Evolutionary conservation across 2,329 filamentous ascomycete species (phyloP), one percentile per base, ranked within the genome.

Genomic region (Colletotrichum cereale): DNA sequence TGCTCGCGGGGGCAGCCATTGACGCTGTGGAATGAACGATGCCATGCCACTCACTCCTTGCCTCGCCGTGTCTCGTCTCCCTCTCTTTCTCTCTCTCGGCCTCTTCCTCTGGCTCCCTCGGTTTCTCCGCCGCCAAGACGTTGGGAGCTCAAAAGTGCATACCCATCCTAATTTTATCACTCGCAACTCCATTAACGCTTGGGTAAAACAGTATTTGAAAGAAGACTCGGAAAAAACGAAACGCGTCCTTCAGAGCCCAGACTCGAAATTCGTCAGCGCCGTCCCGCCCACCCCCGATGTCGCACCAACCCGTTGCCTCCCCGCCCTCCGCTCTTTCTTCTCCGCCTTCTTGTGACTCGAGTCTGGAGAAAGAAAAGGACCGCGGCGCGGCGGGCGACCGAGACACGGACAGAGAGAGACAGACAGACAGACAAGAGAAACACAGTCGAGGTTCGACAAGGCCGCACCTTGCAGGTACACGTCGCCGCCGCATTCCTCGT

Each of bases 401-500:
- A 50, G 29, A 26, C 29, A 56, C 29, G 31, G 29, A n/a, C 29
- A 16, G 26, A 53, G 24, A 53, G 29, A n/a, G 47, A 21, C 16
- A 21, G 26, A 53, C 24, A 12, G 48, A 29, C 24, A 50, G 48
- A 56, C 40, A 16, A 52, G 31, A 29, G 60, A 68, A 60, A 64
- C 58, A 71, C 65, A 71, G 52, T 71, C 21, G 58, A 38, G 38
- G 55, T 40, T 57, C 56, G n/a, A 48, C 52, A 53, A 31, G 60
- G 66, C 42, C 69, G 60, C 60, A 72, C 69, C 58, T 69, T 72
- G 65, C 53, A 60, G 66, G 31, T 69, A 69, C 69, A 63, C 56
- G 53, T 26, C 44, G 16, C 53, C 62, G 58, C 65, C 53, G 57
- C 34, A 16, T 34, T 24, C 62, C 12, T 11, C 8, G 21, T 62